Base-by-base conservation (phyloP, 148 eudicot species). In the Camellia japonica region DNA sequence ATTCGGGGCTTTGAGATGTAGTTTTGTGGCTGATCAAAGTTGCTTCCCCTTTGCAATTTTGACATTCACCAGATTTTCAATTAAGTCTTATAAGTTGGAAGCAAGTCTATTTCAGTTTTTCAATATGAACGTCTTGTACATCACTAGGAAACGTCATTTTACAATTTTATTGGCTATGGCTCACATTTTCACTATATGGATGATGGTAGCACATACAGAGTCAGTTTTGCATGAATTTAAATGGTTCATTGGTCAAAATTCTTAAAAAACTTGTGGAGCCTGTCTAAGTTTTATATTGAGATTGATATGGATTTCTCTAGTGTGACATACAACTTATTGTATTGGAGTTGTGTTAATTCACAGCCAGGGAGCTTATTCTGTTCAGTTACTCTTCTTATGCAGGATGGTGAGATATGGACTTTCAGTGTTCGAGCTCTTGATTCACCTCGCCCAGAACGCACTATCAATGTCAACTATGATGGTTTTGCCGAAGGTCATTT, bases 341-440 rank as follows among this genome's bases (percentile, higher is more conserved):
- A 12, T 73, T 61, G 10, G 6, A 19, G n/a, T 3, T 75, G 16
- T 76, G 52, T 44, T n/a, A 4, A 59, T 84, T 68, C 56, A 51
- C 20, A n/a, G 59, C 42, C 65, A 67, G 75, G 23, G 18, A 60
- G 46, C 54, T 59, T 69, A 75, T 60, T 61, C 20, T 38, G 46
- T 20, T 75, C 43, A 78, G 59, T 43, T 73, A 54, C 18, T 84
- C 63, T 71, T 73, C 67, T 78, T 69, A 61, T 88, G 87, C 89
- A 95, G 98, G 98, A 95, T 89, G 97, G 98, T 46, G 96, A 95
- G 83, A 86, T 91, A 77, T 95, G 98, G 98, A 93, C 92, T 68
- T 95, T 95, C 78, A 95, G 89, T 77, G 98, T 95, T 80, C 91
- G 98, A 60, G 90, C 93, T 73, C 92, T 87, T 84, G 98, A 87